Evolutionary conservation across 1,284 basidiomycete species (phyloP), one percentile per base, ranked within the genome.

Genomic region (Cryptococcus hybrid): DNA sequence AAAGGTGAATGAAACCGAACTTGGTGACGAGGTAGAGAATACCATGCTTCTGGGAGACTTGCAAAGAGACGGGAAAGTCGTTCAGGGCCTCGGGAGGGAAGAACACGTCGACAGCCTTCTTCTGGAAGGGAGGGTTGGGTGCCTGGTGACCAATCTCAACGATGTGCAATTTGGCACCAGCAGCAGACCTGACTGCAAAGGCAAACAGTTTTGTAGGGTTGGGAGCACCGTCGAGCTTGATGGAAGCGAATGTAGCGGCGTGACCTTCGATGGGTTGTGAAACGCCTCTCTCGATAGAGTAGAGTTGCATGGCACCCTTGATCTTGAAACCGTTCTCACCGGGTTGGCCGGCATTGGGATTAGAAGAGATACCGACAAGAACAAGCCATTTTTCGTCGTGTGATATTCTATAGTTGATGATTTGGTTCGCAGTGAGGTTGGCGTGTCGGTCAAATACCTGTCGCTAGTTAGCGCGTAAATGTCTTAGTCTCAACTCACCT

Each of bases 21-120:
- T 99, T 99, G 60, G 96, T 99, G 72, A 98, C 90, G 59, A 99
- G 85, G 80, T 96, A 99, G 70, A 97, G 84, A 78, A 99, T 93
- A 50, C 95, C 95, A 79, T 98, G 95, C 72, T 92, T 91, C 79
- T 89, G 87, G 54, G 95, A 99, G 47, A 98, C 92, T 78, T 99
- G 96, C 91, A 99, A 98, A 36, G 95, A 92, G 44, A 99, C 96
- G n/a, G 96, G 96, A 83, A 99, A 99, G 76, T 99, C 96, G 77
- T 94, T 97, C 48, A 89, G 89, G 3, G 96, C 96, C 77, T 99
- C 96, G 1, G 93, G 88, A 55, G 96, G 96, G 86, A 99, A 99
- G 82, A 97, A 99, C 53, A 99, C 95, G 69, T 99, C 96, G 64
- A 99, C 94, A 12, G 92, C 92, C 80, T 98, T 99, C 84, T 99